Conservation (phyloP, 495 filamentous ascomycete species). For the Hypoxylon lienhwacheense region DNA sequence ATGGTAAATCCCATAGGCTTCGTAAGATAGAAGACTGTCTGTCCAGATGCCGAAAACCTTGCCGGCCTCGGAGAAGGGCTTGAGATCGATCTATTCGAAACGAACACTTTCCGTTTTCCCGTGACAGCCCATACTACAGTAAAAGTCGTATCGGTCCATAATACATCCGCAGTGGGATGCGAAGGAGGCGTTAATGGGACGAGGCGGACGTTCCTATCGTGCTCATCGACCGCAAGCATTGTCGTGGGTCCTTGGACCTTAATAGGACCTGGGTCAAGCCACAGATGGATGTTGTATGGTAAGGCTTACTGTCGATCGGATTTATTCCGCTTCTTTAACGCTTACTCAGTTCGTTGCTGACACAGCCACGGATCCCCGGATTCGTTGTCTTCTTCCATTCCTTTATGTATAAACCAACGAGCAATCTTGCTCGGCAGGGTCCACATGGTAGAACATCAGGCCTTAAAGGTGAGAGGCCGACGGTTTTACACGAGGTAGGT, state of each 20-base stretch:
- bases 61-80: slow-evolving; percentile 34
- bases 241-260: slow-evolving; percentile 39
- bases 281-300: neutral
- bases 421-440: slow-evolving; percentile 65
- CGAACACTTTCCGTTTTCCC: slow-evolving; percentile 55
- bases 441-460: slow-evolving; percentile 70
- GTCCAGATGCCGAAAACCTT: slow-evolving; percentile 59
- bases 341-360: slow-evolving; percentile 66
- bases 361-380: slow-evolving; percentile 62
- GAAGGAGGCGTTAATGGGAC: slow-evolving; percentile 61
- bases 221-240: slow-evolving; percentile 57
- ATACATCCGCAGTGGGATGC: slow-evolving; percentile 58
- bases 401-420: slow-evolving; percentile 61
- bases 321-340: slow-evolving; percentile 57
- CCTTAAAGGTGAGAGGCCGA: slow-evolving; percentile 63
- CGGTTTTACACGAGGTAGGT: slow-evolving; percentile 55
- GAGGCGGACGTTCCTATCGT: slow-evolving; percentile 67
- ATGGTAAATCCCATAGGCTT: slow-evolving; percentile 59
- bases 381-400: slow-evolving; percentile 51
- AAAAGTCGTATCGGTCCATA: slow-evolving; percentile 54
- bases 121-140: slow-evolving; percentile 48
- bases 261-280: slow-evolving; percentile 1
- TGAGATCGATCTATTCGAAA: slow-evolving; percentile 47
- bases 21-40: slow-evolving; percentile 47
- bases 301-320: slow-evolving; percentile 32